Conservation (phyloP, 1,284 basidiomycete species). For the Puccinia polysora region DNA sequence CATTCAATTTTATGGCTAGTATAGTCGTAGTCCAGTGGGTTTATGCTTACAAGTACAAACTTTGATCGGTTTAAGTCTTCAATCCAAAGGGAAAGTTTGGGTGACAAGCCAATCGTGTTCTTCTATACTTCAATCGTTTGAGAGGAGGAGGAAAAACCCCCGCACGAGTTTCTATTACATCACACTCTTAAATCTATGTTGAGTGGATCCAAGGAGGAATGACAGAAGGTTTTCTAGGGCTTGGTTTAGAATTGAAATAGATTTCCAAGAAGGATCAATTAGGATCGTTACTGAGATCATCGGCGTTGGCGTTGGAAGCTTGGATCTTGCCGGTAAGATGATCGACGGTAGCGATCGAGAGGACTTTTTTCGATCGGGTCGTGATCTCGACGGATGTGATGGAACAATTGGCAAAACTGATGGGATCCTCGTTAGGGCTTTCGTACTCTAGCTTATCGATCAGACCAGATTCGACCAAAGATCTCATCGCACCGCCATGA, state of each 20-base stretch:
- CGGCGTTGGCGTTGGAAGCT: constrained; percentile 16
- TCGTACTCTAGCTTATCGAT: not conserved
- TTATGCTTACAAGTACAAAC: no score
- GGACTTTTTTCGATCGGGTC: not conserved
- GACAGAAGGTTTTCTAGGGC: not conserved
- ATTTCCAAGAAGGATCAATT: no score
- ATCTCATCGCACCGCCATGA: constrained; percentile 34
- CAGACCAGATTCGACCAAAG: constrained; percentile 29
- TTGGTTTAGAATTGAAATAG: not conserved
- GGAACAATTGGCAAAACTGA: constrained; percentile 31
- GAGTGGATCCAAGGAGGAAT: not conserved
- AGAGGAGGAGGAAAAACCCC: no score
- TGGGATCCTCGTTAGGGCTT: not conserved
- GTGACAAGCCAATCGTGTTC: no score
- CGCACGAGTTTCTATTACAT: no score
- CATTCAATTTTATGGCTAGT: no score
- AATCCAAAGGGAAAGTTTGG: no score
- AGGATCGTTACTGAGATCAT: constrained; percentile 6
- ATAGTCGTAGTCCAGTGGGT: no score
- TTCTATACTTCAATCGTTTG: no score
- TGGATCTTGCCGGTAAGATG: constrained; percentile 22
- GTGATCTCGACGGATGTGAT: constrained; percentile 23
- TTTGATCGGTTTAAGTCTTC: no score
- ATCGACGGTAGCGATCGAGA: not conserved
- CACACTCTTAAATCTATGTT: no score